Evolutionary conservation across 1,284 basidiomycete genomes (phyloP).

Genomic region (Tilletia walkeri): DNA sequence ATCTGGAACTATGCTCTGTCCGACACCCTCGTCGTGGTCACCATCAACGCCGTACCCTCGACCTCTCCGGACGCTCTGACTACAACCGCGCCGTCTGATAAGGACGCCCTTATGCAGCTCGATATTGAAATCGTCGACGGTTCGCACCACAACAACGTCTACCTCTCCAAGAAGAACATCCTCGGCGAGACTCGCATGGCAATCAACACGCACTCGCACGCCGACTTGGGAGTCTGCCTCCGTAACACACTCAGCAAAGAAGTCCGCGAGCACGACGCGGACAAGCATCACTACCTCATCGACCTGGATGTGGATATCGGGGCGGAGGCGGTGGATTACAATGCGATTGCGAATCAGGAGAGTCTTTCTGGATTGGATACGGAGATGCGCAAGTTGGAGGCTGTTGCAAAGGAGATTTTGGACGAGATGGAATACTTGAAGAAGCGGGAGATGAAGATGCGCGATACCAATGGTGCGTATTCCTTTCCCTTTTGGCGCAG

Average conservation of each 20-base stretch:
- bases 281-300: constrained; percentile 56
- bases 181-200: constrained; percentile 88
- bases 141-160: constrained; percentile 80
- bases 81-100: background rate
- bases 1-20: constrained; percentile 55
- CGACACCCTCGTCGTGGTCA: constrained; percentile 66
- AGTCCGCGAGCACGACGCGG: constrained; percentile 3
- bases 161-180: constrained; percentile 83
- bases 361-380: constrained; percentile 91
- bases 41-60: constrained; percentile 74
- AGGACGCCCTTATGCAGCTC: constrained; percentile 53
- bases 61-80: constrained; percentile 13
- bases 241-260: constrained; percentile 70
- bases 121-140: constrained; percentile 95
- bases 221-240: constrained; percentile 93
- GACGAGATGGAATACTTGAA: constrained; percentile 93
- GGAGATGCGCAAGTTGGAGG: constrained; percentile 96
- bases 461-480: constrained; percentile 84
- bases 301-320: constrained; percentile 97
- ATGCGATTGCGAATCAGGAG: constrained; percentile 98
- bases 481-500: background rate
- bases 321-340: constrained; percentile 97
- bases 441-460: constrained; percentile 80
- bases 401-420: constrained; percentile 85
- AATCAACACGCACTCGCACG: constrained; percentile 87